Percentiles rank a stretch among this genome's conserved stretches.
These are phyloP conservation scores for Graphilbum sp. DNA, from an alignment of 2,329 filamentous ascomycete genomes.

Conservation along the genomic window DNA sequence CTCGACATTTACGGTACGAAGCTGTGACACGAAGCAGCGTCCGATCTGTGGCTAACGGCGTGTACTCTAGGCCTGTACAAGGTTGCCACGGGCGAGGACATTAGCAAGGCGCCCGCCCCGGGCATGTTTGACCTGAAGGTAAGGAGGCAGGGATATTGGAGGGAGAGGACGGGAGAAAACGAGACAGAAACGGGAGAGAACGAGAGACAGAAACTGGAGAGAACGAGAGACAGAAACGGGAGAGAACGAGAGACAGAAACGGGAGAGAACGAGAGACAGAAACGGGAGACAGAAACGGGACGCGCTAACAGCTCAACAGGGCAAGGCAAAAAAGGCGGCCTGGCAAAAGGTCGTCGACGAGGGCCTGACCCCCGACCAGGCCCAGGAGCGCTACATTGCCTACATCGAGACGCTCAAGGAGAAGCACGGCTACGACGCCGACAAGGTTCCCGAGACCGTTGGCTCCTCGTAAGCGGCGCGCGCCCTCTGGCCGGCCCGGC, in stretches of 20 bases:
- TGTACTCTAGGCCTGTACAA: slow-evolving; percentile 33
- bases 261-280: too few species aligned
- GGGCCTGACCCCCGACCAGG: slow-evolving; percentile 43
- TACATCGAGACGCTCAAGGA: slow-evolving; percentile 56
- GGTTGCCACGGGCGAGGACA: slow-evolving; percentile 38
- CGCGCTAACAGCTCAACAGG: slow-evolving; percentile 26
- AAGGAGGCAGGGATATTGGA: slow-evolving; percentile 4
- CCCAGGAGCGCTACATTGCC: slow-evolving; percentile 62
- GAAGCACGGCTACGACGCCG: slow-evolving; percentile 49
- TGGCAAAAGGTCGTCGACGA: slow-evolving; percentile 59
- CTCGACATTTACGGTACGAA: slow-evolving; percentile 45
- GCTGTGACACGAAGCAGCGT: not conserved
- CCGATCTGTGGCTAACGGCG: too few species aligned
- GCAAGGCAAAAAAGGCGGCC: slow-evolving; percentile 63
- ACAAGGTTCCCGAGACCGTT: slow-evolving; percentile 46
- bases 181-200: not conserved
- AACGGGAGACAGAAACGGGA: too few species aligned
- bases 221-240: too few species aligned
- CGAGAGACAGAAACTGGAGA: too few species aligned
- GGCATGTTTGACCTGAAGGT: slow-evolving; percentile 59
- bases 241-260: too few species aligned
- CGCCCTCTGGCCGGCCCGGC: too few species aligned
- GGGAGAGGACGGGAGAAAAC: not conserved
- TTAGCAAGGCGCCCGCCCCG: slow-evolving; percentile 36
- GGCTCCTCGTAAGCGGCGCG: slow-evolving; percentile 8